phyloP scores from a whole-genome alignment of 139 green algal species.

The Deuterostichococcus epilithicus region DNA sequence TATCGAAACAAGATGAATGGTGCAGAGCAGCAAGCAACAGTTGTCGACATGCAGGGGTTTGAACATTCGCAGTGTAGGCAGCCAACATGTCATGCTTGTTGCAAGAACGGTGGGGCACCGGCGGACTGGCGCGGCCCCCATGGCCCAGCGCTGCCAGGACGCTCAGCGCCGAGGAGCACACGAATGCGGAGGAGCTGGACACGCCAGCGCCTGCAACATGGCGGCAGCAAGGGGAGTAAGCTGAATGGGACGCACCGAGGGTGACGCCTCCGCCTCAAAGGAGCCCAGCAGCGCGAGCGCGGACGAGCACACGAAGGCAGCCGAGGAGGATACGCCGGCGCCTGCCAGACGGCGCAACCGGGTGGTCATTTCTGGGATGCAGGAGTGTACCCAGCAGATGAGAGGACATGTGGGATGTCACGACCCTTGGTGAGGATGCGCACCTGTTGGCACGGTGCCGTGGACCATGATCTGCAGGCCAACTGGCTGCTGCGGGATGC shows the following conservation, averaged over 20 bases:
- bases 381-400: neutral
- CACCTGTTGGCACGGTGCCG: constrained; percentile 79
- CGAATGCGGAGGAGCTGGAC: constrained; percentile 38
- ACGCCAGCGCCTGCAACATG: constrained; percentile 37
- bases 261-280: constrained; percentile 29
- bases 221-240: neutral
- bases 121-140: neutral
- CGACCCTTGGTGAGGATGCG: neutral
- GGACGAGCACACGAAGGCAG: constrained; percentile 83
- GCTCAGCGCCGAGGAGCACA: constrained; percentile 30
- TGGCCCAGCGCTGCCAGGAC: constrained; percentile 25
- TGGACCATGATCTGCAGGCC: constrained; percentile 85
- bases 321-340: constrained; percentile 80
- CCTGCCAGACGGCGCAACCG: constrained; percentile 39
- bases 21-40: too few species aligned
- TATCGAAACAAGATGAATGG: neutral
- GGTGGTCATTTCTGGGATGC: neutral
- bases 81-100: neutral
- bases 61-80: neutral
- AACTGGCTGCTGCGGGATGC: constrained; percentile 26
- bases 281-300: constrained; percentile 73
- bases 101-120: too few species aligned
- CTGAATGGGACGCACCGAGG: constrained; percentile 14
- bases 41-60: too few species aligned
- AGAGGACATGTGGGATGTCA: neutral